These are phyloP conservation scores for Suillus luteus DNA, from an alignment of 768 basidiomycete species.

Conservation along the genomic window DNA sequence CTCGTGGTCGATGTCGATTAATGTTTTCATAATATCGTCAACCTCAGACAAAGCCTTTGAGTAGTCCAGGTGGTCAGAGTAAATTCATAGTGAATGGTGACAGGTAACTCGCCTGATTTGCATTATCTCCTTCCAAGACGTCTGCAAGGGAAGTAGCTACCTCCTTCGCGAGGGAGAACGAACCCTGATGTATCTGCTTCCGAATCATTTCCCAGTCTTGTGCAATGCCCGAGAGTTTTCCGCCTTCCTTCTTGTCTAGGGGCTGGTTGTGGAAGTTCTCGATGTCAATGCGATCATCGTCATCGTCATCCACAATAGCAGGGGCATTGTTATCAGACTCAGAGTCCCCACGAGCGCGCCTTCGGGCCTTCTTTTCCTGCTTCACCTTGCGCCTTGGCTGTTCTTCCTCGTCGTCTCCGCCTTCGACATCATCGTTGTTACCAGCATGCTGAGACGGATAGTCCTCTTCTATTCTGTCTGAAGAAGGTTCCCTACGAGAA, in stretches of 20 bases:
- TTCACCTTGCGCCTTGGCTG: constrained; percentile 37
- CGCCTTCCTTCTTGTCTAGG: constrained; percentile 51
- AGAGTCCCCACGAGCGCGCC: constrained; percentile 37
- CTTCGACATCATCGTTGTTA: constrained; percentile 44
- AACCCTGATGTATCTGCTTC: constrained; percentile 45
- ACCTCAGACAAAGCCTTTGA: constrained; percentile 57
- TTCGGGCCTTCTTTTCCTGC: constrained; percentile 34
- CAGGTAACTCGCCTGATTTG: constrained; percentile 46
- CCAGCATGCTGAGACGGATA: constrained; percentile 35
- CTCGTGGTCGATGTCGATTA: constrained; percentile 67
- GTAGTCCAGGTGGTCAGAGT: constrained; percentile 5
- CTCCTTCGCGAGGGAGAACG: constrained; percentile 48
- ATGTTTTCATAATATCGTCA: constrained; percentile 65
- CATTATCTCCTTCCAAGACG: constrained; percentile 53
- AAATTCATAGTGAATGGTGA: neutral
- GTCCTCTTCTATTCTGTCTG: constrained; percentile 61
- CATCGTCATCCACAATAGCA: constrained; percentile 39
- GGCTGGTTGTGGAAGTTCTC: constrained; percentile 68
- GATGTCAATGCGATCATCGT: constrained; percentile 59
- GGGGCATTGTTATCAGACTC: constrained; percentile 27
- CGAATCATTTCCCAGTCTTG: constrained; percentile 64
- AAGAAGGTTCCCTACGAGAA: constrained; percentile 49
- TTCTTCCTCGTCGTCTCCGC: constrained; percentile 40
- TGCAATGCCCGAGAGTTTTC: constrained; percentile 57
- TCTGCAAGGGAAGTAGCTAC: constrained; percentile 65